Evolutionary conservation across 192 early-diverging fungal species (phyloP), one percentile per base, ranked within the genome.

Genomic region (Backusella liffmaniae): DNA sequence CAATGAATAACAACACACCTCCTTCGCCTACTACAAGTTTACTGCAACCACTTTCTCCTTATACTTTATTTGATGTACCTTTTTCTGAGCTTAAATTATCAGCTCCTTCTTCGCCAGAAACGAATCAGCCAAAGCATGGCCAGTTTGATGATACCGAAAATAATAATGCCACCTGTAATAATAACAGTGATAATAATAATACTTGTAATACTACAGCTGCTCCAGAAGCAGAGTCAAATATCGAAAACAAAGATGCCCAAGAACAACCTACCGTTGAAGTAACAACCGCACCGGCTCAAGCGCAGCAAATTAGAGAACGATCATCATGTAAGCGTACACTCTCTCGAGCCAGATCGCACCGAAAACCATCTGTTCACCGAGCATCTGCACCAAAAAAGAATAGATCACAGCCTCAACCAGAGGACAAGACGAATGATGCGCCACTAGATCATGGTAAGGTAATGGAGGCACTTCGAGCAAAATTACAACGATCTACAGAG

Each of bases 381-480:
- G 42, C 68, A 42, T 71, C 70, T 34, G 41, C 70, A 46, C 10
- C 70, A 3, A 79, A 79, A 70, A 79, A 79, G 46, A 79, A 79
- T 16, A n/a, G 71, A 62, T 79, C 77, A 5, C 23, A 44, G 16
- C 41, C 36, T 41, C 49, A 53, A 30, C 32, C 49, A 1, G 30
- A 23, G 18, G 53, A 62, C 34, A 65, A 49, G 32, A 5, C 66
- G 26, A 35, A 59, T 15, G 77, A 74, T 44, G 18, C 26, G 35
- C 73, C 39, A 23, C 39, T 79, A 16, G 77, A 79, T 62, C 80
- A 81, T 77, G 76, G 41, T 42, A 73, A 73, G 66, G 80, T 81
- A 0, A 81, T 81, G 80, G 76, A 81, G 30, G 80, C 80, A 9
- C 35, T 81, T 21, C 42, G 76, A 26, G 80, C 80, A 36, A 81